Conservation (phyloP, 2,329 filamentous ascomycete species). For the Phyllosticta citribraziliensis region DNA sequence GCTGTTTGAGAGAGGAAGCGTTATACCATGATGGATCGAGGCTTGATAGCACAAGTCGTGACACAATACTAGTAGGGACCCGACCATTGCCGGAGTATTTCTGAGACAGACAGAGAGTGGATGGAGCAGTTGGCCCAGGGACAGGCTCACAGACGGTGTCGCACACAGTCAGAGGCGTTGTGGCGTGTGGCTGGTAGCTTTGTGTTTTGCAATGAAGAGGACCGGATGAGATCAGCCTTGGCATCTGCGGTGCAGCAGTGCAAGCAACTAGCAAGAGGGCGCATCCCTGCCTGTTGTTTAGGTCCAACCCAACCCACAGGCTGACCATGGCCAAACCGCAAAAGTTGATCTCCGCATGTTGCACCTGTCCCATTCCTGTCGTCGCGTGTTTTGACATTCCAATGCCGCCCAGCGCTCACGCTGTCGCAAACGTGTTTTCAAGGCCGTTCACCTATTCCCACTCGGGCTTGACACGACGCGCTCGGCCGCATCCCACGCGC, state of each 20-base stretch:
- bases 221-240: conserved; percentile 1
- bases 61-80: too few species aligned
- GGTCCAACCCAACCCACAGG: neutral
- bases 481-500: conserved; percentile 1
- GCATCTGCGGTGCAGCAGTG: conserved; percentile 8
- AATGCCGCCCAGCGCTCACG: neutral
- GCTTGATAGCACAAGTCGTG: too few species aligned
- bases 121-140: too few species aligned
- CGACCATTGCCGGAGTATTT: too few species aligned
- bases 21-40: conserved; percentile 22
- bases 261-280: neutral
- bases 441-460: neutral
- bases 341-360: neutral
- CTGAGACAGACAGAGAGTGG: neutral
- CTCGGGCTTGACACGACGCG: neutral
- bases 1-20: conserved; percentile 19
- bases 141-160: neutral
- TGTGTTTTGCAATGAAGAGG: too few species aligned
- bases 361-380: neutral
- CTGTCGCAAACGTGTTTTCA: neutral
- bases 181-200: neutral
- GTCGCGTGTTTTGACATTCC: neutral
- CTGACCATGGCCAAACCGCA: neutral
- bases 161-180: neutral
- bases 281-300: conserved; percentile 11